Conservation (phyloP, 192 early-diverging fungal species). For the Chytriomyces confervae region DNA sequence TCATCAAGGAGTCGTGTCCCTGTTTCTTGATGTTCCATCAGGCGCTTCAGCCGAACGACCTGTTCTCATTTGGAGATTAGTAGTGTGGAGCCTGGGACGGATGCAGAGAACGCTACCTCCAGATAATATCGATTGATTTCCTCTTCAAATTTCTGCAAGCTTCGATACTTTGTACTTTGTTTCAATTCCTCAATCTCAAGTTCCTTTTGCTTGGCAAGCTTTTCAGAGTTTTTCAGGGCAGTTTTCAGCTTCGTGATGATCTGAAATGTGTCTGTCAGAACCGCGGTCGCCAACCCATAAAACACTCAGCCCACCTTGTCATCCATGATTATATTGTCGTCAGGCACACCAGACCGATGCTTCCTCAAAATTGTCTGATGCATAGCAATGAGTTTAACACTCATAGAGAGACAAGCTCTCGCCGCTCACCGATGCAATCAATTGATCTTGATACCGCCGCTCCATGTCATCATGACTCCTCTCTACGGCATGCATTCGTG, state of each 20-base stretch:
- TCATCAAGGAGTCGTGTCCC: slow-evolving; percentile 31
- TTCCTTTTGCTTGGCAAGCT: slow-evolving; percentile 32
- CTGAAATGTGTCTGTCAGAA: neutral
- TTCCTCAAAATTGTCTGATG: slow-evolving; percentile 10
- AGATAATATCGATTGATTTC: slow-evolving; percentile 38
- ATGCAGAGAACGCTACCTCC: slow-evolving; percentile 8
- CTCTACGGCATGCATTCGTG: slow-evolving; percentile 20
- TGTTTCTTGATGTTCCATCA: slow-evolving; percentile 33
- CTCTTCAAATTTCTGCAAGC: slow-evolving; percentile 36
- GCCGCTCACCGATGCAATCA: slow-evolving; percentile 25
- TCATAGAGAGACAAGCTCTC: neutral
- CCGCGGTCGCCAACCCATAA: neutral
- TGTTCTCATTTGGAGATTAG: neutral
- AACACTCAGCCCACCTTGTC: slow-evolving; percentile 3
- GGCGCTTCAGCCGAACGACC: slow-evolving; percentile 34
- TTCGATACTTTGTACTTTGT: slow-evolving; percentile 30
- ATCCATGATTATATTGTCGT: slow-evolving; percentile 11
- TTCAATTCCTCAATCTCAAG: slow-evolving; percentile 33
- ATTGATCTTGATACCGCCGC: slow-evolving; percentile 38
- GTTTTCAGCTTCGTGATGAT: slow-evolving; percentile 28
- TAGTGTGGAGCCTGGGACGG: neutral
- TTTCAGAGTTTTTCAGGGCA: slow-evolving; percentile 25
- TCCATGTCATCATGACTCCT: slow-evolving; percentile 31
- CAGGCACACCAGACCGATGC: slow-evolving; percentile 13
- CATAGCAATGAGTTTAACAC: neutral